Evolutionary conservation across 1,284 basidiomycete species (phyloP).

Genomic region (Vanrija sp.): DNA sequence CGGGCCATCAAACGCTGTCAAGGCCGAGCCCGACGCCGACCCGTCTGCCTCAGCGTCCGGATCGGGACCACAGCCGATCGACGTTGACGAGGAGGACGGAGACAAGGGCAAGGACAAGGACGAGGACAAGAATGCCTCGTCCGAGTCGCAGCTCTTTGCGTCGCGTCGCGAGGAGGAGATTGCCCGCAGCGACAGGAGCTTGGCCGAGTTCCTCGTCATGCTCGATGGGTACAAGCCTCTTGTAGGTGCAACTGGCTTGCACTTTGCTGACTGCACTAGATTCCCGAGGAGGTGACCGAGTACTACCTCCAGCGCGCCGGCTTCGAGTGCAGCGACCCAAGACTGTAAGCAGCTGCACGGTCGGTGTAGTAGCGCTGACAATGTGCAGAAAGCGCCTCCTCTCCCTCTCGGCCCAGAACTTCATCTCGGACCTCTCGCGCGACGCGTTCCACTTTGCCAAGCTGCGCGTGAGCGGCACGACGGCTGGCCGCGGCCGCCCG

Average conservation of each 20-base stretch:
- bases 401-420: slow-evolving; percentile 95
- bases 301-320: slow-evolving; percentile 95
- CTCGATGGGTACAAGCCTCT: slow-evolving; percentile 95
- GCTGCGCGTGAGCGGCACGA: slow-evolving; percentile 63
- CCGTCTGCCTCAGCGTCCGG: neutral
- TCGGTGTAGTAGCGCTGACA: neutral
- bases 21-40: neutral
- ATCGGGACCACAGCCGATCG: neutral
- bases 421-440: slow-evolving; percentile 92
- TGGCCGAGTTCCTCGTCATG: slow-evolving; percentile 93
- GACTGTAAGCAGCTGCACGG: slow-evolving; percentile 60
- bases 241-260: slow-evolving; percentile 53
- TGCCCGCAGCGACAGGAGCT: slow-evolving; percentile 69
- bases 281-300: slow-evolving; percentile 97
- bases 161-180: slow-evolving; percentile 62
- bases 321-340: slow-evolving; percentile 90
- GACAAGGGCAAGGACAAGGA: slow-evolving; percentile 17
- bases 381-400: slow-evolving; percentile 76
- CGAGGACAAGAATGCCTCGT: neutral
- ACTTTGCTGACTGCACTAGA: slow-evolving; percentile 53
- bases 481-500: slow-evolving; percentile 47
- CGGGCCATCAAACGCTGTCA: neutral
- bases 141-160: slow-evolving; percentile 30
- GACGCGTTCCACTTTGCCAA: slow-evolving; percentile 98
- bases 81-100: slow-evolving; percentile 1